Evolutionary conservation across 164 flowering plant species (phyloP).

Genomic region (Aristolochia californica): DNA sequence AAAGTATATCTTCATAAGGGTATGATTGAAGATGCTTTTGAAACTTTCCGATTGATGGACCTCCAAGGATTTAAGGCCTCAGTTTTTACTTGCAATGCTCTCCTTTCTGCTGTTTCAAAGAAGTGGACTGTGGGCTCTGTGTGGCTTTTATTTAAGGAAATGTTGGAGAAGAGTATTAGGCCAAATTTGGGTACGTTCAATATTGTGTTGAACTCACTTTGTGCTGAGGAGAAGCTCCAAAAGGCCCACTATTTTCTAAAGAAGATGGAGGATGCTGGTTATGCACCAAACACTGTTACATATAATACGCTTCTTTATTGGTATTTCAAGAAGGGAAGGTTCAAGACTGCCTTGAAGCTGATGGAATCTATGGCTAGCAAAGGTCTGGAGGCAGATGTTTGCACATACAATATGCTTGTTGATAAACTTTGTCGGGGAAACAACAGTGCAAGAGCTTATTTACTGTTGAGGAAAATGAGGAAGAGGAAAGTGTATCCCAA

Average conservation of each 20-base stretch:
- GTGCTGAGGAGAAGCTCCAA: constrained; percentile 56
- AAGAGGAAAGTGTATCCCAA: constrained; percentile 47
- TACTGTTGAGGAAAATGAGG: constrained; percentile 66
- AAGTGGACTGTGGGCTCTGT: constrained; percentile 17
- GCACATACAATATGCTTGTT: constrained; percentile 66
- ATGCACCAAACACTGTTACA: constrained; percentile 46
- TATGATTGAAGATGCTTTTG: constrained; percentile 35
- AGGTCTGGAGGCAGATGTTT: constrained; percentile 63
- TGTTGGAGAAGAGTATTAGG: constrained; percentile 40
- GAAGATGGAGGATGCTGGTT: constrained; percentile 73
- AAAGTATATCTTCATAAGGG: constrained; percentile 50
- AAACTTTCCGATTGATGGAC: constrained; percentile 42
- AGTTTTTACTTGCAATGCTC: constrained; percentile 48
- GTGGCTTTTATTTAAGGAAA: constrained; percentile 64
- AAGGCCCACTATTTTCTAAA: constrained; percentile 50
- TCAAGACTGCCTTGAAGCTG: constrained; percentile 50
- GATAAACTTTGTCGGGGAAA: constrained; percentile 51
- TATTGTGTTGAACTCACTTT: constrained; percentile 44
- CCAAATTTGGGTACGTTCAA: constrained; percentile 69
- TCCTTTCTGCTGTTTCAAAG: constrained; percentile 42
- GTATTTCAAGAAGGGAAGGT: constrained; percentile 69
- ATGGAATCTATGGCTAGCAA: constrained; percentile 53
- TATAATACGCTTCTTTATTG: constrained; percentile 75
- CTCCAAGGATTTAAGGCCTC: constrained; percentile 59
- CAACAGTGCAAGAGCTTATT: constrained; percentile 59